A percentile compares a stretch with the other conserved stretches of the same genome.
These are phyloP conservation scores for Sambucus nigra DNA, from an alignment of 129 eudicot species.

Conservation along the genomic window DNA sequence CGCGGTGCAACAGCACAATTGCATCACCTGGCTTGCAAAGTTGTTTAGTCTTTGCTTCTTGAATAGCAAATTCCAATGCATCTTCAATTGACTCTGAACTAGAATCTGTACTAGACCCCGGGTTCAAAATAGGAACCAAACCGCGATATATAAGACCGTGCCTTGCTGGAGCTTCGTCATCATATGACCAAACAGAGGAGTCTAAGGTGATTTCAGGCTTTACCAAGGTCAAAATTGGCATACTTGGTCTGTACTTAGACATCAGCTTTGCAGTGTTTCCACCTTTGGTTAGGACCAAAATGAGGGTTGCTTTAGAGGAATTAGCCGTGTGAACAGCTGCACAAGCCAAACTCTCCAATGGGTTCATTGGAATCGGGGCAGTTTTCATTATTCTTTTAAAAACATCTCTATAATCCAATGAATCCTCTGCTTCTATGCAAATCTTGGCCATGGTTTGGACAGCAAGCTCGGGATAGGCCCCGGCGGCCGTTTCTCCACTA, in stretches of 20 bases:
- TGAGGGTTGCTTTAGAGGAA: conserved; percentile 7
- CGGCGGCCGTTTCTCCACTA: too few relatives aligned
- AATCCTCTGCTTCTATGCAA: too few relatives aligned
- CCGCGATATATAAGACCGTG: conserved; percentile 8
- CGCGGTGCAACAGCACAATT: conserved; percentile 1
- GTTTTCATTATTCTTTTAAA: too few relatives aligned
- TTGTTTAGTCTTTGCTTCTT: background rate
- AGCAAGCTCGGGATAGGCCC: too few relatives aligned
- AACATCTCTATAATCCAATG: too few relatives aligned
- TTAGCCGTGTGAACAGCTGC: too few relatives aligned
- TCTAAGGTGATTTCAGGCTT: conserved; percentile 3
- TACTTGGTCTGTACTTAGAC: too few relatives aligned
- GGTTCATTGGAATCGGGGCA: too few relatives aligned
- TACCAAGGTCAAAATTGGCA: conserved; percentile 15
- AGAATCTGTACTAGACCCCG: background rate
- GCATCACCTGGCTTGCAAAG: conserved; percentile 9
- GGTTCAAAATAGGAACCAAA: conserved; percentile 1
- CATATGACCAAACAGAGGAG: conserved; percentile 1
- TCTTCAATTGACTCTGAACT: background rate
- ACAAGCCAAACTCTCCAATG: too few relatives aligned
- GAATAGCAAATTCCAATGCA: background rate
- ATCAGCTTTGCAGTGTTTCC: conserved; percentile 16
- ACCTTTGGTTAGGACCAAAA: conserved; percentile 16
- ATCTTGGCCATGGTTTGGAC: too few relatives aligned
- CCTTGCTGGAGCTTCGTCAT: conserved; percentile 7